A percentile compares a stretch with the other conserved stretches of the same genome.
Conservation (phyloP, 2,329 filamentous ascomycete species). For the Botryotinia globosa region DNA sequence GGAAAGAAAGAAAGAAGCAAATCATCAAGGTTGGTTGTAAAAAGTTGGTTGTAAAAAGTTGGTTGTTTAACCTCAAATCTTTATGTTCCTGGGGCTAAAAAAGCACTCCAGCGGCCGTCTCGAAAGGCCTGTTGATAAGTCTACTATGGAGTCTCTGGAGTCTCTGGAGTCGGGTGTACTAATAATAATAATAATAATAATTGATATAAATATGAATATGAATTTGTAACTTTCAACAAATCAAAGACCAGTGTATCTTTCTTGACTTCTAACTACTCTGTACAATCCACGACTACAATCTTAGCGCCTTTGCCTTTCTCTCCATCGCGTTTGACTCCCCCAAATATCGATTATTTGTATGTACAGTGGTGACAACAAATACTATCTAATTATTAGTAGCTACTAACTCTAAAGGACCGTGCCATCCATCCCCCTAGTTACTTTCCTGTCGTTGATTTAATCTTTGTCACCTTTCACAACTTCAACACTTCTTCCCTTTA, state of each 20-base stretch:
- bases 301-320: neutral
- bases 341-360: neutral
- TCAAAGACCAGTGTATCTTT: neutral
- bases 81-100: neutral
- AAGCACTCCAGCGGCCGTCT: neutral
- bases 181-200: neutral
- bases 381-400: neutral
- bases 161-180: neutral
- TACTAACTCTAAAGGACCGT: neutral
- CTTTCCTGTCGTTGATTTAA: neutral
- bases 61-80: neutral
- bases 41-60: too few relatives aligned
- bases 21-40: neutral
- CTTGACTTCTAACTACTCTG: neutral
- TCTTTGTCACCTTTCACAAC: neutral
- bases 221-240: neutral
- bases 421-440: neutral
- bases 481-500: neutral
- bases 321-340: neutral
- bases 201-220: neutral
- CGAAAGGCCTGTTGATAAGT: neutral
- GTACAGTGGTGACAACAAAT: constrained; percentile 1
- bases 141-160: neutral
- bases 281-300: neutral
- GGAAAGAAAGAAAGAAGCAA: neutral